Evolutionary conservation across 257 asterid genomes (phyloP).

Genomic region (Petrea volubilis): DNA sequence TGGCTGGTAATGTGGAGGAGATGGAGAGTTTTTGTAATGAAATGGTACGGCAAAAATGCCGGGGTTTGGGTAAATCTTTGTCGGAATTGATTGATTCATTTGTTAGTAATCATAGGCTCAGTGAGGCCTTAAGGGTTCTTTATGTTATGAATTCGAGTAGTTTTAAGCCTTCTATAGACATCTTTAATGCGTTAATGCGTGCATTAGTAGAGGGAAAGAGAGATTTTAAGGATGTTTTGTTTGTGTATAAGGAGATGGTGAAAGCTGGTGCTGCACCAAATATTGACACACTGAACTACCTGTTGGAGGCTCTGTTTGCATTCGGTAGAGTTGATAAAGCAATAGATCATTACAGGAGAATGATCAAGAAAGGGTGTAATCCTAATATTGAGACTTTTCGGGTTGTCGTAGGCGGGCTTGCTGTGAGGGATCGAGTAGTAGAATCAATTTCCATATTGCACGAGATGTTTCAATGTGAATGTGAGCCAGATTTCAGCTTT

Average conservation of each 20-base stretch:
- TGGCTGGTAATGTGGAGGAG: conserved; percentile 68
- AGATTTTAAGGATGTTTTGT: conserved; percentile 72
- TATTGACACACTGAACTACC: conserved; percentile 61
- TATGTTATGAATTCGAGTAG: conserved; percentile 52
- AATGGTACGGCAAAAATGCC: conserved; percentile 61
- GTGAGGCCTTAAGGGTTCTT: conserved; percentile 74
- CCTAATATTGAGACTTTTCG: conserved; percentile 72
- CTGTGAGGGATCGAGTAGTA: conserved; percentile 45
- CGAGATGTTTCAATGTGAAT: conserved; percentile 53
- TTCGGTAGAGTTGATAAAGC: conserved; percentile 63
- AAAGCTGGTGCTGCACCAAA: conserved; percentile 70
- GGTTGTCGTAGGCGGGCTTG: conserved; percentile 65
- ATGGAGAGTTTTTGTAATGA: conserved; percentile 75
- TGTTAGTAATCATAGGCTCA: conserved; percentile 44
- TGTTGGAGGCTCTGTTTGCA: conserved; percentile 72
- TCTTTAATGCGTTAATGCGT: conserved; percentile 54
- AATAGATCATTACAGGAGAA: conserved; percentile 65
- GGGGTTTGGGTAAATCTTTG: conserved; percentile 51
- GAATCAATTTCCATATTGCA: conserved; percentile 55
- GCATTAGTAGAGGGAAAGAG: conserved; percentile 58
- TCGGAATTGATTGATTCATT: conserved; percentile 57
- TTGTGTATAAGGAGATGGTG: conserved; percentile 85
- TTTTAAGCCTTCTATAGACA: conserved; percentile 47
- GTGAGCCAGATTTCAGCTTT: conserved; percentile 53
- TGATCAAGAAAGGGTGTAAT: conserved; percentile 72